Conservation (phyloP, 139 green algal species). For the Coccomyxa sp. region DNA sequence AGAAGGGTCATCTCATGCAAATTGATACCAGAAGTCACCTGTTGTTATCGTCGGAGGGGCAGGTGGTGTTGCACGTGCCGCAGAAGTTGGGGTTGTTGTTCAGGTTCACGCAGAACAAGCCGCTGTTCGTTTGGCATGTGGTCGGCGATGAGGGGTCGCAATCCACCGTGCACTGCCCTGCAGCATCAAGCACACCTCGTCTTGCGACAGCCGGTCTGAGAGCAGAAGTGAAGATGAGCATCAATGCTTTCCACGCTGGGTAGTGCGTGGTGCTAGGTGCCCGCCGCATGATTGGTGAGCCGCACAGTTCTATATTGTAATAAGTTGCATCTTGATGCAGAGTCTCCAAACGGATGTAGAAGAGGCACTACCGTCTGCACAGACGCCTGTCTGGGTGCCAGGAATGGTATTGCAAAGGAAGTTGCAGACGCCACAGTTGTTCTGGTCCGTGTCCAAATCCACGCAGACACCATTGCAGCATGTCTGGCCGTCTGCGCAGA, state of each 20-base stretch:
- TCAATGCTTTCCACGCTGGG: no score
- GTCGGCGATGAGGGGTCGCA: not conserved
- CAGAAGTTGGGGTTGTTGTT: conserved; percentile 2
- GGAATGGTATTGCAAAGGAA: not conserved
- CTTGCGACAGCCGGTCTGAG: no score
- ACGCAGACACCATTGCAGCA: not conserved
- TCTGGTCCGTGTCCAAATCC: not conserved
- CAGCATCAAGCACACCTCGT: not conserved
- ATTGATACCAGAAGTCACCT: not conserved
- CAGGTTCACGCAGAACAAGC: not conserved
- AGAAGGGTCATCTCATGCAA: not conserved
- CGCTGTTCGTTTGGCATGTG: not conserved
- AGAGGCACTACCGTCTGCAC: not conserved
- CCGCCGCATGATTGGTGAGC: no score
- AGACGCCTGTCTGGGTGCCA: not conserved
- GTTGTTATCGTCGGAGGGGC: not conserved
- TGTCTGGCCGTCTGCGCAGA: not conserved
- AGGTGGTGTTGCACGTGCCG: not conserved
- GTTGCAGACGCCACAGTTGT: not conserved
- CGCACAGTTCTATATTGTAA: no score
- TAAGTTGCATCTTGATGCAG: no score
- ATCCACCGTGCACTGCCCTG: not conserved
- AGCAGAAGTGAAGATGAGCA: no score
- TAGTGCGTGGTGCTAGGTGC: no score
- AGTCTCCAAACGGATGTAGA: no score